phyloP scores from a whole-genome alignment of 441 rosid genomes.

The Melastoma candidum region DNA sequence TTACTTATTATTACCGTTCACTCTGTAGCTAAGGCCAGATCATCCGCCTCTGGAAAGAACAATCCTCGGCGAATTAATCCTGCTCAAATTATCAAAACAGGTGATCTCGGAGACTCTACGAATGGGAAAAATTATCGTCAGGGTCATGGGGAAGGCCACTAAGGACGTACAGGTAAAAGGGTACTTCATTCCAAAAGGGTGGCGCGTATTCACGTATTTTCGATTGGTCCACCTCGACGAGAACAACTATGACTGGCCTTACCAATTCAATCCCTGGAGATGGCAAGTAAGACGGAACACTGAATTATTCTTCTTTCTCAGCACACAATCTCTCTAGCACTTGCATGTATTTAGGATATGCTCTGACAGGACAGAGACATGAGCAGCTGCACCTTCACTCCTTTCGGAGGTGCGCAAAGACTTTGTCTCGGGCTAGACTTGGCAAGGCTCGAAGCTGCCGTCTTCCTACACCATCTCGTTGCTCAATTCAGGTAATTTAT shows the following conservation, averaged over 20 bases:
- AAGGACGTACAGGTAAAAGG: conserved; percentile 79
- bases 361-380: conserved; percentile 42
- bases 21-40: conserved; percentile 47
- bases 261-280: conserved; percentile 90
- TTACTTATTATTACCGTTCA: conserved; percentile 70
- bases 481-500: conserved; percentile 68
- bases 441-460: conserved; percentile 91
- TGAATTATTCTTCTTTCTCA: background rate
- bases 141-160: conserved; percentile 87
- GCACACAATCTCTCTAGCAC: background rate
- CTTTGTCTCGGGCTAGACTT: conserved; percentile 92
- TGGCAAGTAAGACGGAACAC: conserved; percentile 61
- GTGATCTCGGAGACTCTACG: conserved; percentile 88
- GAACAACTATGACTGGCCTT: conserved; percentile 62
- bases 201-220: conserved; percentile 80
- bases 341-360: background rate
- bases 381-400: conserved; percentile 58
- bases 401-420: conserved; percentile 97
- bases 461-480: conserved; percentile 78
- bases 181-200: conserved; percentile 78
- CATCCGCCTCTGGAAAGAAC: background rate
- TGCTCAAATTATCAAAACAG: conserved; percentile 24
- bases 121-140: conserved; percentile 80
- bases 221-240: conserved; percentile 94
- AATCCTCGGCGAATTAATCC: background rate